These are phyloP conservation scores for Neostapfia colusana DNA, from an alignment of 176 grass and related monocot species.

Conservation along the genomic window DNA sequence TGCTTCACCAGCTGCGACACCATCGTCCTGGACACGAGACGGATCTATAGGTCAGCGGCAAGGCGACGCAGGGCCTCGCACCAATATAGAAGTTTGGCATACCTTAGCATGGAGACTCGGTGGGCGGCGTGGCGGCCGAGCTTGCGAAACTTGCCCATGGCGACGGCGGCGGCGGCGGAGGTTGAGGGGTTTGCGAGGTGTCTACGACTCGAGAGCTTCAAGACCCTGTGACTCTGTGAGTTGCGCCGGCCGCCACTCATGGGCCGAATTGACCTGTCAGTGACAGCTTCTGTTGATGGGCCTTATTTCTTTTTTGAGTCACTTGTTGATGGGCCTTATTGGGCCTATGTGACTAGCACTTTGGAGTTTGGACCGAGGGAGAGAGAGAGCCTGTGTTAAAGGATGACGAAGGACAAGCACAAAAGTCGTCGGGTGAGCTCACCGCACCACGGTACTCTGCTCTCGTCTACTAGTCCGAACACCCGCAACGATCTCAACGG, in stretches of 20 bases:
- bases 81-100: background rate
- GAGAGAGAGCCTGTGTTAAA: no score
- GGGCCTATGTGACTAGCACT: background rate
- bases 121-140: constrained; percentile 62
- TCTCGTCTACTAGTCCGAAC: no score
- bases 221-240: background rate
- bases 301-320: no score
- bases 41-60: constrained; percentile 15
- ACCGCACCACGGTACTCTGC: no score
- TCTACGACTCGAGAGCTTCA: no score
- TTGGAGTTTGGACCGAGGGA: no score
- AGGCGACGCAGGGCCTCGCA: background rate
- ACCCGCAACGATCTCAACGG: no score
- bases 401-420: background rate
- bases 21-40: constrained; percentile 73
- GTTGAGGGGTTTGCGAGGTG: constrained; percentile 14
- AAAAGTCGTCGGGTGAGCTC: background rate
- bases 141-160: constrained; percentile 76
- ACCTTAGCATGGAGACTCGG: constrained; percentile 79
- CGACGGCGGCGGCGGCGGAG: constrained; percentile 21
- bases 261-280: background rate
- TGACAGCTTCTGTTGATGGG: no score
- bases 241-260: background rate
- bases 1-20: constrained; percentile 98
- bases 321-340: background rate